A percentile compares a stretch with the other conserved stretches of the same genome.
Evolutionary conservation across 306 rosid genomes (phyloP).

Genomic region (Rosa lucieae): DNA sequence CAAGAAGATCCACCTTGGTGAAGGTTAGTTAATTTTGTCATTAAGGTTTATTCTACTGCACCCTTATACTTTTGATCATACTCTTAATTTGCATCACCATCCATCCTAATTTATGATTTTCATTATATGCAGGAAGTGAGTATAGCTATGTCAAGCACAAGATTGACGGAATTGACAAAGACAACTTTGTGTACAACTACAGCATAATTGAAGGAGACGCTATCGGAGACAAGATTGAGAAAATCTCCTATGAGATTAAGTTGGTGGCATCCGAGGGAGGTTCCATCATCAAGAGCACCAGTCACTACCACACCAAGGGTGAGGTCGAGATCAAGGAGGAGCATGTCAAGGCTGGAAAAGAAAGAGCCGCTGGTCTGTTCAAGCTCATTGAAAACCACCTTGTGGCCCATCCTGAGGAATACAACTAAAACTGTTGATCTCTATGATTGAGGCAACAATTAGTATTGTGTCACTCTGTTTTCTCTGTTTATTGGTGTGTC

Average conservation of each 20-base stretch:
- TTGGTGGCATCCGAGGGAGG: constrained; percentile 39
- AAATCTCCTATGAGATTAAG: constrained; percentile 33
- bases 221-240: constrained; percentile 37
- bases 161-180: constrained; percentile 42
- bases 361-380: constrained; percentile 24
- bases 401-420: constrained; percentile 33
- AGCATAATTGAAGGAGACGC: constrained; percentile 42
- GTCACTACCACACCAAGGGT: constrained; percentile 33
- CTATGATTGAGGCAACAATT: neutral
- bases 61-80: neutral
- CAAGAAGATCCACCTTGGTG: constrained; percentile 39
- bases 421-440: constrained; percentile 22
- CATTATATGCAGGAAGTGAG: constrained; percentile 14
- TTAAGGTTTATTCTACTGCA: neutral
- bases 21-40: constrained; percentile 3
- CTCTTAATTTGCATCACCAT: neutral
- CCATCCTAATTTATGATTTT: neutral
- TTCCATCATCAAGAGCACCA: constrained; percentile 31
- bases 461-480: neutral
- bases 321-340: constrained; percentile 28
- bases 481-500: neutral
- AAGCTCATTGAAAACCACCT: constrained; percentile 38
- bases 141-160: constrained; percentile 38
- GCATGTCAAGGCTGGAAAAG: constrained; percentile 17
- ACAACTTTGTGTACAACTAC: constrained; percentile 37